These are phyloP conservation scores for Porpolomopsis calyptriformis DNA, from an alignment of 768 basidiomycete species.

Conservation along the genomic window DNA sequence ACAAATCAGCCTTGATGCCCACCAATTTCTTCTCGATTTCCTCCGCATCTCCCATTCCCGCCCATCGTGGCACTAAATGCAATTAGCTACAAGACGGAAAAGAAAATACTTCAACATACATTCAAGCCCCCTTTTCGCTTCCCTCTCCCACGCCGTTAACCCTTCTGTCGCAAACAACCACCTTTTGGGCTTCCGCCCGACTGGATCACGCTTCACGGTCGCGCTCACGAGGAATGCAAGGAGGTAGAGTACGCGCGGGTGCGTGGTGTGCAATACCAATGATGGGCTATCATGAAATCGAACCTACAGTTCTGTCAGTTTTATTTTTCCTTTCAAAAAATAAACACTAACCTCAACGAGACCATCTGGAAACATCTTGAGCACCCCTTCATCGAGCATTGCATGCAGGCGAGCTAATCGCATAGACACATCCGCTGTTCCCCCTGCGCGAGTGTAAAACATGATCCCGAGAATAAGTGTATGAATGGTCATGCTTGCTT, in stretches of 20 bases:
- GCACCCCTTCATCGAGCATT: conserved; percentile 51
- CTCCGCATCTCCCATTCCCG: conserved; percentile 38
- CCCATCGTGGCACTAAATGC: conserved; percentile 43
- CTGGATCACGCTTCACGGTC: conserved; percentile 58
- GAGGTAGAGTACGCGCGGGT: conserved; percentile 53
- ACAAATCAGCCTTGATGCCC: conserved; percentile 59
- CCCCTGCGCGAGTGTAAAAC: conserved; percentile 52
- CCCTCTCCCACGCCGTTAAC: conserved; percentile 37
- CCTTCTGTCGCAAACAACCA: conserved; percentile 62
- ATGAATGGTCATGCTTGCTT: conserved; percentile 34
- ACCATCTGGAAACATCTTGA: conserved; percentile 24
- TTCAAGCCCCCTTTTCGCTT: conserved; percentile 29
- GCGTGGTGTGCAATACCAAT: conserved; percentile 49
- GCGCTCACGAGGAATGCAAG: conserved; percentile 60
- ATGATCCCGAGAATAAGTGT: conserved; percentile 51
- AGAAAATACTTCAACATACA: conserved; percentile 21
- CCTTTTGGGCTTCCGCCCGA: conserved; percentile 64
- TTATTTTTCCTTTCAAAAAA: conserved; percentile 3
- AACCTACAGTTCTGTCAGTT: conserved; percentile 24
- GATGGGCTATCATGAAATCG: conserved; percentile 30
- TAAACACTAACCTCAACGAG: conserved; percentile 22
- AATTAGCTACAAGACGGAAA: conserved; percentile 8
- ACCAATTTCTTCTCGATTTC: conserved; percentile 39
- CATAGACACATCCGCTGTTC: conserved; percentile 33
- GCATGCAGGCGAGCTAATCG: conserved; percentile 52